Base-by-base conservation (phyloP, 2,329 filamentous ascomycete genomes). In the Leptographium procerum region DNA sequence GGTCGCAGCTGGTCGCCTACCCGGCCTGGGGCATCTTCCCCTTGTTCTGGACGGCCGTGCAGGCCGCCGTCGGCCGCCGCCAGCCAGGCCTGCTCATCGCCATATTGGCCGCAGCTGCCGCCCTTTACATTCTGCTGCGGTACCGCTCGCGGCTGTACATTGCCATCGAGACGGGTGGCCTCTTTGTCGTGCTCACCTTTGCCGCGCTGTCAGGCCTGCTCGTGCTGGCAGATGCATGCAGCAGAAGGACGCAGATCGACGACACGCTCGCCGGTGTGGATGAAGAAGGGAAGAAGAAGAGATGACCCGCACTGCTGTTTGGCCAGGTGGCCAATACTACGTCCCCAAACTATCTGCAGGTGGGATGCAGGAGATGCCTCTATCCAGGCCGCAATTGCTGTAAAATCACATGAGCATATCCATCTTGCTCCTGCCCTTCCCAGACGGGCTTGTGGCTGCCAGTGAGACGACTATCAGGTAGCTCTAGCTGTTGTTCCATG, bases 101-200 rank as follows among this genome's bases (percentile, higher is more conserved):
- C 2, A 3, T 66, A 1, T 22, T 58, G 22, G 53, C 47, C 6
- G 57, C 55, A 2, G 60, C 51, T 0, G 62, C 57, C 4, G 56
- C 29, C 14, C 58, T 69, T 29, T 22, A 28, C 52, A 54, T 36
- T 9, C 40, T 73, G 29, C 64, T 73, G 16, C 62, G 63, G 45
- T 69, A 69, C 57, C 70, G 72, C 33, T 70, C 71, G 48, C 66
- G 64, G 43, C 70, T 74, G 56, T 74, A 70, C 59, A 66, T 76
- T 7, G 65, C 68, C 51, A 62, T 74, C 24, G 69, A 75, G 67
- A 64, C 72, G 61, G 69, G 69, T 59, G 71, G 70, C 6, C 59
- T 73, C 61, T 65, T 69, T 58, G 36, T 73, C 1, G 69, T 69
- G 3, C 13, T 63, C 16, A 65, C 61, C 16, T 61, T 66, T 3